Evolutionary conservation across 306 rosid genomes (phyloP), one percentile per base, ranked within the genome.

Genomic region (Lotus japonicus): DNA sequence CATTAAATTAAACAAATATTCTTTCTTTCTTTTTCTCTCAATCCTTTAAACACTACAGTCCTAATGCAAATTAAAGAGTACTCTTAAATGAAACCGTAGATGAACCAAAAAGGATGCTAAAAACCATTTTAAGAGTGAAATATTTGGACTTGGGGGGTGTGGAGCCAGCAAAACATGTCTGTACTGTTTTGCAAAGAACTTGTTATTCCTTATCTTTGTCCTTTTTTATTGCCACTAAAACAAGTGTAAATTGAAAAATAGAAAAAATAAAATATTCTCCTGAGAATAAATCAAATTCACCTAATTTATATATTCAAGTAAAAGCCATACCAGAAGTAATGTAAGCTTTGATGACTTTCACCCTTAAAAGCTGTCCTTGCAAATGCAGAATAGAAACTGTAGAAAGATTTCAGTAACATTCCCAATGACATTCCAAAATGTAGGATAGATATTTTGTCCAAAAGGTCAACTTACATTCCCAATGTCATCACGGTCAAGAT

Each of bases 311-410:
- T 54, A 55, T 11, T 73, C 13, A 52, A 70, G 78, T 49, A 41
- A 28, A 73, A 35, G 42, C 64, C 82, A 65, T 90, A 94, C 98
- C 98, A 90, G 82, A 94, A 94, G 78, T 88, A 87, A 85, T 94
- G 98, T 72, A 94, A 86, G 77, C 96, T 94, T 77, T 86, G 90
- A 76, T 94, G 96, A 65, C 97, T 84, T 74, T 94, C 98, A 56
- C 97, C 94, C 96, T 94, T 94, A 72, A 94, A 94, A 77, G 97
- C 96, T 15, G 98, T 94, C 81, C 66, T 86, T 12, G 88, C 97
- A 70, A 87, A 74, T 1, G 89, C 98, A 66, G 96, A 88, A 76
- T 86, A 90, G 79, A 94, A 90, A 92, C 98, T 94, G 85, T 68
- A 42, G 64, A 72, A 48, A 77, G 46, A 76, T 39, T 65, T 79